Base-by-base conservation (phyloP, 2,329 filamentous ascomycete species). In the Helotiales sp. region DNA sequence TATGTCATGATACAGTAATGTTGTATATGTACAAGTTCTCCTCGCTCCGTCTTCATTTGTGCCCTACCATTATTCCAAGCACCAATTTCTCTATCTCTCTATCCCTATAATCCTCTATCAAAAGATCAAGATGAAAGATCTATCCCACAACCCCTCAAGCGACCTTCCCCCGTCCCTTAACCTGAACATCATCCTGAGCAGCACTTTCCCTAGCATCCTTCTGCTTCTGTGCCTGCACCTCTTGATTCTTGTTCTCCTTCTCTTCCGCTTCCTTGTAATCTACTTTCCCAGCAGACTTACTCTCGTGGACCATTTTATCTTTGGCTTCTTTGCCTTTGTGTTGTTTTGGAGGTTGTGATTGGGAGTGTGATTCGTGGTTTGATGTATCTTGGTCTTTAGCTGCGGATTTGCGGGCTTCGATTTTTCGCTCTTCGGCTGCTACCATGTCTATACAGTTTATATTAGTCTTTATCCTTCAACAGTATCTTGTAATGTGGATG, bases 391-490 rank as follows among this genome's bases (percentile, higher is more conserved):
- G 91, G 95, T 48, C 89, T 90, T 64, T 57, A 4, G 42, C 57
- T n/a, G 64, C 63, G 22, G 55, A 50, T 55, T 70, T 67, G 17
- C 68, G 62, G 2, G 78, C 78, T 60, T 80, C 79, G 13, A 82
- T 75, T 52, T 79, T 75, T 61, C 81, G 79, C 78, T 93, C 90
- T 77, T 93, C 90, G 19, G 90, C 86, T 60, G 84, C 89, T 50
- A 93, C 88, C 89, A 93, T 93, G 68, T 93, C 88, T 89, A 67
- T 86, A n/a, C n/a, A n/a, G n/a, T n/a, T n/a, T n/a, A n/a, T n/a
- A n/a, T n/a, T n/a, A n/a, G n/a, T n/a, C n/a, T n/a, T n/a, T n/a
- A n/a, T n/a, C 29, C 42, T 19, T 2, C 49, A 19, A 25, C 31
- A 67, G 69, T 24, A n/a, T 15, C 17, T 48, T 48, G 34, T 30